Percentiles rank a stretch among this genome's conserved stretches.
phyloP scores from a whole-genome alignment of 2,329 filamentous ascomycete species.

The Graphium sp. region DNA sequence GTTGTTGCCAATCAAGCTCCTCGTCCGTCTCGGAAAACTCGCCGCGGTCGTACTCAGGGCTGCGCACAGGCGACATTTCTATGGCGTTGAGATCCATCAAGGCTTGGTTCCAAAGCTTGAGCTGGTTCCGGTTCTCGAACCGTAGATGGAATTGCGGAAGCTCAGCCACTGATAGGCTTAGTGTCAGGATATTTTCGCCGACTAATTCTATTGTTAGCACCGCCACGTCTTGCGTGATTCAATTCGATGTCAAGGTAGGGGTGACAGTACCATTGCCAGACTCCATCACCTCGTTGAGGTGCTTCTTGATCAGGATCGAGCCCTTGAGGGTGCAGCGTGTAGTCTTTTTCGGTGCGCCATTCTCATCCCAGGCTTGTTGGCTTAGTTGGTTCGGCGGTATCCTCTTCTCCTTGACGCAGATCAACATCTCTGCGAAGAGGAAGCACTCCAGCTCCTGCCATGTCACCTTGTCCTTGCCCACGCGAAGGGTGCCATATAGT shows the following conservation, averaged over 20 bases:
- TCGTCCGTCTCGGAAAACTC: conserved; percentile 75
- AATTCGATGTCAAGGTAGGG: too few species aligned
- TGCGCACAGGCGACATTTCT: conserved; percentile 45
- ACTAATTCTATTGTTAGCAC: conserved; percentile 15
- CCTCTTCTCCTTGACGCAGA: conserved; percentile 98
- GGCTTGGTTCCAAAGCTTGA: conserved; percentile 82
- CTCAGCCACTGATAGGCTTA: conserved; percentile 82
- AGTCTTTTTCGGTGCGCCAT: conserved; percentile 39
- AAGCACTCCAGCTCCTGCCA: conserved; percentile 98
- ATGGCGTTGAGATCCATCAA: conserved; percentile 67
- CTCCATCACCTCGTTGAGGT: conserved; percentile 76
- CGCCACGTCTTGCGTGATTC: too few species aligned
- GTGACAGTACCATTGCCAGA: conserved; percentile 26
- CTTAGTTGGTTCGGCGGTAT: conserved; percentile 20
- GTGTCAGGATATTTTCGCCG: conserved; percentile 73
- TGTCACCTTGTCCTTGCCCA: conserved; percentile 88
- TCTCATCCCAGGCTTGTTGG: conserved; percentile 50
- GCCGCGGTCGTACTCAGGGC: conserved; percentile 59
- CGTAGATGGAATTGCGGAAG: conserved; percentile 87
- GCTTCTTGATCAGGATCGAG: conserved; percentile 95
- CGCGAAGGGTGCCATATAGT: conserved; percentile 74
- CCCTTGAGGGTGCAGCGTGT: conserved; percentile 83
- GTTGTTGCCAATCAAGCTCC: conserved; percentile 56
- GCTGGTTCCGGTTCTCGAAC: conserved; percentile 67
- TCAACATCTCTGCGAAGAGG: conserved; percentile 96